Evolutionary conservation across 179 eudicot species (phyloP).

Genomic region (Silene coronaria): DNA sequence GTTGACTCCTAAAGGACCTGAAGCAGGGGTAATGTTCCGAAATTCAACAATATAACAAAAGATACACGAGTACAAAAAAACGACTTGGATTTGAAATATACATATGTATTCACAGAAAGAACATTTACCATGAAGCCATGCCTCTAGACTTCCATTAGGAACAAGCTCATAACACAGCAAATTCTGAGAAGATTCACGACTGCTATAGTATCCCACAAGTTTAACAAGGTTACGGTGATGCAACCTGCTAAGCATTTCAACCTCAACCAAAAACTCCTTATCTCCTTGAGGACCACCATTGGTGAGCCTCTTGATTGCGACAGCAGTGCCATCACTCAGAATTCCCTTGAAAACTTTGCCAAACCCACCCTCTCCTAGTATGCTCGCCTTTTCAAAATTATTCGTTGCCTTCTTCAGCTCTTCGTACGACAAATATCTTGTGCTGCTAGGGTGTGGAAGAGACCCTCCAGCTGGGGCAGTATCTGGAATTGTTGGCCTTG

Average conservation of each 20-base stretch:
- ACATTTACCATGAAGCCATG: constrained; percentile 87
- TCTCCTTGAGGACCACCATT: constrained; percentile 92
- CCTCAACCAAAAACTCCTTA: constrained; percentile 86
- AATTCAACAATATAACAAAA: background rate
- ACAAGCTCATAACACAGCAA: constrained; percentile 95
- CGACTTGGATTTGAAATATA: background rate
- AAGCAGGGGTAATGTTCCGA: background rate
- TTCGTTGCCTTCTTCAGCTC: constrained; percentile 92
- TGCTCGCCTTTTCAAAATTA: constrained; percentile 64
- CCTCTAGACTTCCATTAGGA: constrained; percentile 89
- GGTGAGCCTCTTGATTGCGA: constrained; percentile 89
- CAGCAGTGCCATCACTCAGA: constrained; percentile 80
- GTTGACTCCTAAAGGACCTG: constrained; percentile 84
- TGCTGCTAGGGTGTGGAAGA: constrained; percentile 77
- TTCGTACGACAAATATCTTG: constrained; percentile 76
- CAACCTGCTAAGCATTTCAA: constrained; percentile 92
- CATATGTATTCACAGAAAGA: constrained; percentile 8
- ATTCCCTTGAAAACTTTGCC: constrained; percentile 89
- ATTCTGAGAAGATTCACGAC: constrained; percentile 74
- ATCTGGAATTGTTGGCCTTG: constrained; percentile 47
- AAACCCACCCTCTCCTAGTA: constrained; percentile 97
- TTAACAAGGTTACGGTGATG: constrained; percentile 98
- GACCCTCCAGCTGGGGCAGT: constrained; percentile 56
- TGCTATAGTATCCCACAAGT: constrained; percentile 85
- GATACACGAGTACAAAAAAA: background rate